phyloP scores from a whole-genome alignment of 495 filamentous ascomycete genomes.

The Pseudotulostoma volvatum region DNA sequence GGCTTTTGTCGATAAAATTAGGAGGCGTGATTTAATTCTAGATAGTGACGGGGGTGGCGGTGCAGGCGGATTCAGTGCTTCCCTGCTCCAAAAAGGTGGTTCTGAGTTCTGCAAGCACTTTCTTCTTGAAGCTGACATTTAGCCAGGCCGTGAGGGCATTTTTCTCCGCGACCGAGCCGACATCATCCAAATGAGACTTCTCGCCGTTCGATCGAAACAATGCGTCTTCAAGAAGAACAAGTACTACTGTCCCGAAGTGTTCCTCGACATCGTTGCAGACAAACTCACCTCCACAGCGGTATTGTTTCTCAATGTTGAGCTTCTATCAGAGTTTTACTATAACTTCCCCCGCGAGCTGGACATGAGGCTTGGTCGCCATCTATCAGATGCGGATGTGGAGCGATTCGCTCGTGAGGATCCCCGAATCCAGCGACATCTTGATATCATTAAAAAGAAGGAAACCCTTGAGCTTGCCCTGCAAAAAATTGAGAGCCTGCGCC shows the following conservation, averaged over 20 bases:
- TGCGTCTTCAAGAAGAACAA: conserved; percentile 71
- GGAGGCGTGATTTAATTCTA: conserved; percentile 66
- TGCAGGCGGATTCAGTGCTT: conserved; percentile 80
- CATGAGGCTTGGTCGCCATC: conserved; percentile 61
- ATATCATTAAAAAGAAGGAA: conserved; percentile 82
- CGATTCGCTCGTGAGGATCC: conserved; percentile 85
- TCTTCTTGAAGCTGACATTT: conserved; percentile 9
- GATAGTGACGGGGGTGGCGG: conserved; percentile 71
- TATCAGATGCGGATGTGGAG: conserved; percentile 66
- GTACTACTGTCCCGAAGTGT: conserved; percentile 93
- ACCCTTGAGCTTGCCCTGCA: conserved; percentile 77
- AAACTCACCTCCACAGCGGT: conserved; percentile 91
- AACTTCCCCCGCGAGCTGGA: conserved; percentile 92
- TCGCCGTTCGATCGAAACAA: conserved; percentile 73
- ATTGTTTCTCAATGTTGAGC: conserved; percentile 92
- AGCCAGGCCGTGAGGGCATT: conserved; percentile 65
- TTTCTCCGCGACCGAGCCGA: conserved; percentile 86
- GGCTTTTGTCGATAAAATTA: conserved; percentile 71
- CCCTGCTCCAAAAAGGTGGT: conserved; percentile 63
- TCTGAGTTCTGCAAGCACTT: conserved; percentile 2
- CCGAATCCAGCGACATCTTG: conserved; percentile 72
- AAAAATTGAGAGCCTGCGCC: conserved; percentile 81
- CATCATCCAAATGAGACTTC: conserved; percentile 74
- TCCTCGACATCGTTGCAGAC: conserved; percentile 90
- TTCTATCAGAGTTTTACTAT: conserved; percentile 93